Percentiles rank a stretch among this genome's conserved stretches.
Evolutionary conservation across 202 grass and related monocot genomes (phyloP).

Genomic region (Saccharum hybrid): DNA sequence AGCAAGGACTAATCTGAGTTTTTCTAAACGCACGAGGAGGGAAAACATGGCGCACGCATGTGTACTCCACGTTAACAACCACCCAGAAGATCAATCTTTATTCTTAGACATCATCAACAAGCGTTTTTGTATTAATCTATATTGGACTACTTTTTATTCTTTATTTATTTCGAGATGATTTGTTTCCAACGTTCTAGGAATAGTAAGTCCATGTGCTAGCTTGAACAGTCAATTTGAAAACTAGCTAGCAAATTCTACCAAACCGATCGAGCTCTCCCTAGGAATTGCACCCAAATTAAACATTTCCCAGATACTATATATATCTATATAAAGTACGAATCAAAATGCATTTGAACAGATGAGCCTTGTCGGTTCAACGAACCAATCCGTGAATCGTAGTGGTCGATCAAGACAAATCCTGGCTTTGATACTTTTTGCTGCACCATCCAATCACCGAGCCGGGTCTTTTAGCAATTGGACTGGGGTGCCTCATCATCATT

Average conservation of each 20-base stretch:
- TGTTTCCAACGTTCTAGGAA: not conserved
- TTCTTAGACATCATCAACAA: not conserved
- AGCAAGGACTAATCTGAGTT: not conserved
- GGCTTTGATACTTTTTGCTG: not conserved
- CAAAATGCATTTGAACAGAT: not conserved
- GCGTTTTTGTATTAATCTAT: not conserved
- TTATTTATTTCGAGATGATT: not conserved
- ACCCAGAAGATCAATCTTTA: not conserved
- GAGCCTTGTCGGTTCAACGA: not conserved
- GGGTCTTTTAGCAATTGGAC: not conserved
- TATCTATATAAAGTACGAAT: not conserved
- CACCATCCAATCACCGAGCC: not conserved
- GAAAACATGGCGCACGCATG: not conserved
- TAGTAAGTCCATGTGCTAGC: not conserved
- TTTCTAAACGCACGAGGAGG: constrained; percentile 25
- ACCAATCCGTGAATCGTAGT: not conserved
- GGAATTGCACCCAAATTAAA: not conserved
- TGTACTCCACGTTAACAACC: not conserved
- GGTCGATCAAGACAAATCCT: not conserved
- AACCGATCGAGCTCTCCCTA: not conserved
- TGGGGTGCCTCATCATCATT: not conserved
- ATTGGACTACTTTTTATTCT: not conserved
- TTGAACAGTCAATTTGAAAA: not conserved
- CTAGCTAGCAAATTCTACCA: not conserved
- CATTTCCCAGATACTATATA: not conserved